phyloP scores from a whole-genome alignment of 768 basidiomycete genomes.

The Boletus pseudopeckii region DNA sequence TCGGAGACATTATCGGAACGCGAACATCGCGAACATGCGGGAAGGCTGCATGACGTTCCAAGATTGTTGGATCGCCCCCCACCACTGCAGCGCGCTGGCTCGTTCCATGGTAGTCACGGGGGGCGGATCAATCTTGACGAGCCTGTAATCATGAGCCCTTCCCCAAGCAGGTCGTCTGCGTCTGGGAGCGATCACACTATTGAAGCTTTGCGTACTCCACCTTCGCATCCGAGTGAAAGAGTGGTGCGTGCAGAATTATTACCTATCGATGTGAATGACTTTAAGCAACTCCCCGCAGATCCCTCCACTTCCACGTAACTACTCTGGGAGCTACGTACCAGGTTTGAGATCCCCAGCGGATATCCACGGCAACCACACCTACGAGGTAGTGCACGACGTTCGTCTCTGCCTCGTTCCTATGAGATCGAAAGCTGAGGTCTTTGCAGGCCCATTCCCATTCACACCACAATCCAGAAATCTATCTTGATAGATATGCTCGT shows the following conservation, averaged over 20 bases:
- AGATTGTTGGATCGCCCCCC: constrained; percentile 25
- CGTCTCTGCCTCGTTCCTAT: not conserved
- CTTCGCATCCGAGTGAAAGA: constrained; percentile 24
- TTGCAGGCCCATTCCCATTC: constrained; percentile 27
- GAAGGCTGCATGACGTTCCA: constrained; percentile 19
- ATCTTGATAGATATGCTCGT: constrained; percentile 23
- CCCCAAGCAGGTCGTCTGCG: constrained; percentile 18
- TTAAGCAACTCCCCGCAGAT: constrained; percentile 17
- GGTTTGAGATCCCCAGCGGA: constrained; percentile 27
- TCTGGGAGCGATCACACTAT: constrained; percentile 33
- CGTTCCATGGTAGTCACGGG: constrained; percentile 22
- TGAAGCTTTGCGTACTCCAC: constrained; percentile 24
- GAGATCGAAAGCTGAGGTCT: constrained; percentile 6
- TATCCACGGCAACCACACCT: constrained; percentile 24
- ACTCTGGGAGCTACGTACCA: constrained; percentile 14
- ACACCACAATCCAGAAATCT: constrained; percentile 21
- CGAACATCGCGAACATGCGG: constrained; percentile 16
- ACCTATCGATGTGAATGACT: not conserved
- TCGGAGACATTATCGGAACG: constrained; percentile 25
- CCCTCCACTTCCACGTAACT: constrained; percentile 27
- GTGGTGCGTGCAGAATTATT: constrained; percentile 18
- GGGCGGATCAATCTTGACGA: constrained; percentile 15
- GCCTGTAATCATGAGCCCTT: constrained; percentile 21
- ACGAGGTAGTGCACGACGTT: constrained; percentile 21
- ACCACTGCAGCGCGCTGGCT: constrained; percentile 12